Conservation (phyloP, 1,284 basidiomycete species). For the Porogramme epimiltina region DNA sequence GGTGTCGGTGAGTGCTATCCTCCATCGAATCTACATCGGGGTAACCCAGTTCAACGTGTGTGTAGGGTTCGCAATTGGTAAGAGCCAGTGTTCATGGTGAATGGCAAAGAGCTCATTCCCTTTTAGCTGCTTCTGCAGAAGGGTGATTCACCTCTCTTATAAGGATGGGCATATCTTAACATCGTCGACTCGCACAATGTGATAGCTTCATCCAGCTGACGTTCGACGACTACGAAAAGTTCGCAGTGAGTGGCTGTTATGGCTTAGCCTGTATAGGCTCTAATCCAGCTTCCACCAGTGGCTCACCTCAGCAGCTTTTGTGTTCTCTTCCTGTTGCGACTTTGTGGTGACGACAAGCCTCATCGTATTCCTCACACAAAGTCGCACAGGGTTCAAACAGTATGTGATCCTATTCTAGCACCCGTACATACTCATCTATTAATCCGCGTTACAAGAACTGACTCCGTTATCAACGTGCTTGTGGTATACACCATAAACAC, state of each 20-base stretch:
- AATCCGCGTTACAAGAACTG: neutral
- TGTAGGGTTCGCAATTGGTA: neutral
- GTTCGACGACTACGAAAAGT: neutral
- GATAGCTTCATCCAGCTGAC: no score
- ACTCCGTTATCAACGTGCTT: neutral
- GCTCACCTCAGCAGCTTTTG: neutral
- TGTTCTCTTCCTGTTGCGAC: neutral
- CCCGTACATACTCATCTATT: neutral
- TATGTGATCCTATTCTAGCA: neutral
- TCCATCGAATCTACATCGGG: neutral
- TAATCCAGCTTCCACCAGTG: neutral
- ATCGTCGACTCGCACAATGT: no score
- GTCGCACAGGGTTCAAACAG: neutral
- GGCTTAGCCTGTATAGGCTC: neutral
- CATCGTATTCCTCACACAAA: neutral
- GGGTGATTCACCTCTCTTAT: neutral
- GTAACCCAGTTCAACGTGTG: neutral
- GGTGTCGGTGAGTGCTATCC: neutral
- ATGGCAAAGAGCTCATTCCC: no score
- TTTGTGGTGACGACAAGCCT: neutral
- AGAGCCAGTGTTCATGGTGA: neutral
- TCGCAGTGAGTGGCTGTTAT: neutral
- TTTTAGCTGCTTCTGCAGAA: no score
- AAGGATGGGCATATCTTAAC: neutral
- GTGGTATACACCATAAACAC: constrained; percentile 1